phyloP scores from a whole-genome alignment of 148 eudicot species.

The Vaccinium corymbosum region DNA sequence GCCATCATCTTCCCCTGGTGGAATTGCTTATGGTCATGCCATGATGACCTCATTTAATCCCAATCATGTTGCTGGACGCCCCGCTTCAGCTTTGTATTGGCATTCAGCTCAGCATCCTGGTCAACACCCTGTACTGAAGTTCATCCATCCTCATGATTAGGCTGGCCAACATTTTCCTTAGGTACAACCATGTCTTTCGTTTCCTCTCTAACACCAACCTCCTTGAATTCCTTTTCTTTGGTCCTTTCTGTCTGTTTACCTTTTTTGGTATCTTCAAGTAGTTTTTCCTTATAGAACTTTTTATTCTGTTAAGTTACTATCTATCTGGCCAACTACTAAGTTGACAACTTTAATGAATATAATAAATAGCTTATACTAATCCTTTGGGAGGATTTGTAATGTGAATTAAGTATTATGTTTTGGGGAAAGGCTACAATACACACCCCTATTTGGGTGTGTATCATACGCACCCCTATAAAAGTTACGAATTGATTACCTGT shows the following conservation, averaged over 20 bases:
- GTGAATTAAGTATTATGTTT: too few species aligned
- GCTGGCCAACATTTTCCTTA: conserved; percentile 60
- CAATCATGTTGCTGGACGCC: conserved; percentile 41
- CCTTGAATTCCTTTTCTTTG: background rate
- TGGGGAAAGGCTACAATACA: too few species aligned
- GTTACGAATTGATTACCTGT: too few species aligned
- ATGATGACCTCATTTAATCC: conserved; percentile 57
- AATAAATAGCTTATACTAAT: too few species aligned
- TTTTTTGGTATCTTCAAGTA: background rate
- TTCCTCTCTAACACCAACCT: background rate
- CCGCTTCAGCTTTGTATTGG: conserved; percentile 64
- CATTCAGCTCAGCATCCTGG: conserved; percentile 72
- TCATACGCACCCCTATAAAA: too few species aligned
- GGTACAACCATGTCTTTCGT: conserved; percentile 34
- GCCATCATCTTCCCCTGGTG: conserved; percentile 56
- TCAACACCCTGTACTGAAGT: conserved; percentile 70
- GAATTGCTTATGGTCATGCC: conserved; percentile 64
- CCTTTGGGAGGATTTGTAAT: too few species aligned
- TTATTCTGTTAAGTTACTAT: background rate
- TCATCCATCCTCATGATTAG: conserved; percentile 79
- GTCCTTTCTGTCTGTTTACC: background rate
- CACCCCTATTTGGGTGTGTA: too few species aligned
- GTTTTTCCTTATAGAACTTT: background rate
- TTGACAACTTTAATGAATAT: background rate
- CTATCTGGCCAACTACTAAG: background rate